Evolutionary conservation across 192 early-diverging fungal genomes (phyloP), one percentile per base, ranked within the genome.

Genomic region (Backusella morwellensis): DNA sequence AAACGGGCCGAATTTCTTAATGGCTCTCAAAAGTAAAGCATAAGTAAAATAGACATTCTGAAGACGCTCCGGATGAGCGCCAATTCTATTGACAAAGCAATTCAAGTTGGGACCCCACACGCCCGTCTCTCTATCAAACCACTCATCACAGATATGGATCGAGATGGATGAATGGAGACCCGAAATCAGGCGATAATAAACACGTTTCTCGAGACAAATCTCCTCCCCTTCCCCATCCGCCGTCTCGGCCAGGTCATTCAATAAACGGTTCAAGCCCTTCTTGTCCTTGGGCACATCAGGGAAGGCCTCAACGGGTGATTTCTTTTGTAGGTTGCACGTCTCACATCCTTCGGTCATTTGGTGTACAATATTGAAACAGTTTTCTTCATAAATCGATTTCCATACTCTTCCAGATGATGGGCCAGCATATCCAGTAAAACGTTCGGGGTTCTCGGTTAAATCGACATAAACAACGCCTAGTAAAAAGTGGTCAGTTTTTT

Each of bases 81-180:
- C 97, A 54, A 99, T 90, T 38, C 97, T 93, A 19, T 90, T 85
- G 15, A 92, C 87, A 82, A 97, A 99, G 83, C 98, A 99, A 42
- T 95, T 91, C 41, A 97, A 87, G 76, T 97, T 96, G 29, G 91
- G 92, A 67, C 91, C 82, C 98, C 98, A 99, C 78, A 86, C 84
- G 21, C 95, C 93, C 23, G 94, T 95, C 0, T 92, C 93, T 54
- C 91, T 87, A 78, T 99, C 92, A 75, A 97, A 91, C 83, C 91
- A 97, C 76, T 99, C 92, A 68, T 94, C 88, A 83, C 98, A 99
- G 67, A 99, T 97, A 82, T 99, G 97, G 6, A 96, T 95, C 0
- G 98, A 99, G 26, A 98, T 98, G n/a, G 97, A 98, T 0, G 97
- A 87, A 79, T 99, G 98, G 29, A 99, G 88, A 17, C 98, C 96